Base-by-base conservation (phyloP, 805 yeast genomes). In the Monosporozyma unispora region DNA sequence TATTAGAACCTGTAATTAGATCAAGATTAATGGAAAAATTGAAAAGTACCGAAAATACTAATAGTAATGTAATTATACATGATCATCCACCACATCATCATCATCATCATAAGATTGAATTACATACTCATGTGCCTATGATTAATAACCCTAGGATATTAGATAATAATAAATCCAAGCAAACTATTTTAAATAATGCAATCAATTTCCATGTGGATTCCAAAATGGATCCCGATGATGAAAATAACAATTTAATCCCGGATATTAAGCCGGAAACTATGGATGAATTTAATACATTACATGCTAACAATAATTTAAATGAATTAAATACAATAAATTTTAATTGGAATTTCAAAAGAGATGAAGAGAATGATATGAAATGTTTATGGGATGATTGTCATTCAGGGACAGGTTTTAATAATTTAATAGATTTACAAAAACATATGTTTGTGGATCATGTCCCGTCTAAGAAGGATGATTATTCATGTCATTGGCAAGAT, bases 371-470 rank as follows among this genome's bases (percentile, higher is more conserved):
- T 16, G 46, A 43, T 60, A 44, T 79, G 57, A 41, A 66, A 41
- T 86, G 95, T 64, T 76, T 79, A 60, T 87, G 95, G 95, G 80
- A 79, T 45, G 71, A 77, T 50, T 87, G 95, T 61, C 62, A 64
- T 10, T 70, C 71, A 43, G 59, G 57, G 25, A 14, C 40, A 3
- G 44, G 40, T 4, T 69, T 76, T 42, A 64, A 69, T 28, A 70
- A 69, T 29, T 54, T 72, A 7, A 52, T 67, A 3, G 71, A 70
- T 22, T 56, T 79, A 31, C 79, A 77, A 50, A 69, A 71, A 41
- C 89, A 84, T 60, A 57, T 82, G 21, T 67, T 73, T 37, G 73
- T 72, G 46, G 76, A 72, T 39, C 82, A 78, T 59, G 58, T 78
- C 7, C 56, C 68, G 2, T 3, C 14, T 14, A 16, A 25, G 12